These are phyloP conservation scores for Metschnikowia arizonensis DNA, from an alignment of 805 yeast species.

Conservation along the genomic window DNA sequence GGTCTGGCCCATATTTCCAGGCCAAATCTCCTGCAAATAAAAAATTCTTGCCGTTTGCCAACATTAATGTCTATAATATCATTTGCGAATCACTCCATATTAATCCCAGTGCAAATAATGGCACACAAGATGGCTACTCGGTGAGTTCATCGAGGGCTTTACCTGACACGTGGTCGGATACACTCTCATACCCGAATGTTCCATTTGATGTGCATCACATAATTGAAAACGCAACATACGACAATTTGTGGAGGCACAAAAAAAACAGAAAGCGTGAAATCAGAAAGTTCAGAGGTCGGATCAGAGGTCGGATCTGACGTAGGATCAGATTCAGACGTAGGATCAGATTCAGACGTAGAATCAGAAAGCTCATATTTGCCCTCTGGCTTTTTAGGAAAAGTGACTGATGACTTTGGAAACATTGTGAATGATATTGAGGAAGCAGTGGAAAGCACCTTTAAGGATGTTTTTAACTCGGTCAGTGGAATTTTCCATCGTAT, in stretches of 20 bases:
- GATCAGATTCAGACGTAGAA: not conserved
- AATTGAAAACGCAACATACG: slow-evolving; percentile 51
- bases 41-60: slow-evolving; percentile 60
- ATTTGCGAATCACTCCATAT: slow-evolving; percentile 59
- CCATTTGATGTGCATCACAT: slow-evolving; percentile 43
- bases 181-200: slow-evolving; percentile 46
- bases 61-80: slow-evolving; percentile 69
- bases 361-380: not conserved
- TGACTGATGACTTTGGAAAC: slow-evolving; percentile 11
- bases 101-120: slow-evolving; percentile 57
- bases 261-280: too few species aligned
- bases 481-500: slow-evolving; percentile 15
- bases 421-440: slow-evolving; percentile 17
- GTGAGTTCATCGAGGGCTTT: slow-evolving; percentile 29
- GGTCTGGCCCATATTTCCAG: slow-evolving; percentile 73
- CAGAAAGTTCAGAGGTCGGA: too few species aligned
- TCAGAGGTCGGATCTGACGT: too few species aligned
- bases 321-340: too few species aligned
- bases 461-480: slow-evolving; percentile 15
- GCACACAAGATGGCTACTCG: slow-evolving; percentile 29
- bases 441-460: slow-evolving; percentile 16
- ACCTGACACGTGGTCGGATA: slow-evolving; percentile 46
- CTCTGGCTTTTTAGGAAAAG: not conserved
- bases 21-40: slow-evolving; percentile 22
- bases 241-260: slow-evolving; percentile 32